A percentile compares a stretch with the other conserved stretches of the same genome.
These are phyloP conservation scores for Clarireedia paspali DNA, from an alignment of 2,329 filamentous ascomycete species.

Conservation along the genomic window DNA sequence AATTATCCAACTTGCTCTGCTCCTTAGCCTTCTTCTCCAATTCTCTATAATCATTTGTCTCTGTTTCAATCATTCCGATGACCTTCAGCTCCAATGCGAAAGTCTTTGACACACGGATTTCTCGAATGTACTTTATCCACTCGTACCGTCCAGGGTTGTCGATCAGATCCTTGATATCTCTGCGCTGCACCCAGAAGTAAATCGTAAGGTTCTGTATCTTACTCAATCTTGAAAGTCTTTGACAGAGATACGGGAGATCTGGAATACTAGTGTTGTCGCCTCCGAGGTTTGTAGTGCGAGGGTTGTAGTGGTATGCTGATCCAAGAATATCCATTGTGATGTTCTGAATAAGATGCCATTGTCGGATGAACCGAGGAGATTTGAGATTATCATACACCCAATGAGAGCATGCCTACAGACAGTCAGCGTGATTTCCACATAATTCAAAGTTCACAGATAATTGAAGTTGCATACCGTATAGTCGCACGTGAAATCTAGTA, in stretches of 20 bases:
- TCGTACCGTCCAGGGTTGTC: neutral
- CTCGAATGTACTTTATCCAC: neutral
- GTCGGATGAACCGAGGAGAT: no score
- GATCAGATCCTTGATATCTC: neutral
- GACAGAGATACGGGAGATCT: rapidly evolving
- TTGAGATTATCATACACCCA: no score
- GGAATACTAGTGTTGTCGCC: neutral
- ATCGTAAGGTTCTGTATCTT: neutral
- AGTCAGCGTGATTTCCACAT: neutral
- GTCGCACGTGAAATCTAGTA: neutral
- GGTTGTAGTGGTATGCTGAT: neutral
- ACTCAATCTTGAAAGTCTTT: neutral
- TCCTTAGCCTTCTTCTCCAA: neutral
- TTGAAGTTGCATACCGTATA: neutral
- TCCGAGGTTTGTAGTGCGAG: neutral
- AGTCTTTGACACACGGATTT: neutral
- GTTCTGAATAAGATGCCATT: neutral
- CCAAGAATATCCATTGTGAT: neutral
- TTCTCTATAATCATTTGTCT: neutral
- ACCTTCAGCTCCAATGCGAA: neutral
- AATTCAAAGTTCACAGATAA: no score
- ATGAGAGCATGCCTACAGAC: neutral
- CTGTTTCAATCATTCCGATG: neutral
- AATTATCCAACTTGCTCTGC: neutral
- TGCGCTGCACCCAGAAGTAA: neutral